Evolutionary conservation across 2,329 filamentous ascomycete species (phyloP), one percentile per base, ranked within the genome.

Genomic region (Penicillium sumatraense): DNA sequence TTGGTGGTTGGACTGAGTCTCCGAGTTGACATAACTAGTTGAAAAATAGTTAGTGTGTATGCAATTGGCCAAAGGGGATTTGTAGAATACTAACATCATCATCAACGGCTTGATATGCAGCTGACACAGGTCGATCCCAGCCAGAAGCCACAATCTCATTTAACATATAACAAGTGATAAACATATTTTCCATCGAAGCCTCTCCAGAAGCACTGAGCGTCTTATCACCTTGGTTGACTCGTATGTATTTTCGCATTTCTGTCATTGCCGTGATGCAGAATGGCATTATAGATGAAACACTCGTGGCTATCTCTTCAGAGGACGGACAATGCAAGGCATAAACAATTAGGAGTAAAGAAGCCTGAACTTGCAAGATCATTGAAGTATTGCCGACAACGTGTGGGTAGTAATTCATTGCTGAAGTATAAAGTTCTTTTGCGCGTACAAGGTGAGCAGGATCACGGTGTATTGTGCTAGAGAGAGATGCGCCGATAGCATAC

Each of bases 81-180:
- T 16, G 10, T 29, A 14, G 3, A 26, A 14, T 21, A 51, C 64
- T 56, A 33, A 68, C 66, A 53, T 68, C 66, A 47, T 68, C 64
- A 13, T 68, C 66, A 13, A 68, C 54, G 9, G 58, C 61, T 10
- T 36, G 57, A 21, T 68, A 67, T 10, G 63, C 63, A 27, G 56
- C 54, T 5, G 65, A 68, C n/a, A 66, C 64, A 2, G 66, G 66
- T 18, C 65, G 51, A 23, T 68, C 64, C 66, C 66, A 68, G 9
- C 66, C 66, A 16, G 63, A 68, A 8, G 65, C 58, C 42, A 67
- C 61, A 14, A 68, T 57, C 27, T 68, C 66, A 33, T 68, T 68
- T 18, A 68, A 53, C 66, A 68, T 68, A 36, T 63, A 68, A 48
- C 65, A 68, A 20, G 65, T 63, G 20, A 68, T 68, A 6, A 68